Percentiles rank a stretch among this genome's conserved stretches.
These are phyloP conservation scores for Penicillium sp. DNA, from an alignment of 2,329 filamentous ascomycete species.

Conservation along the genomic window DNA sequence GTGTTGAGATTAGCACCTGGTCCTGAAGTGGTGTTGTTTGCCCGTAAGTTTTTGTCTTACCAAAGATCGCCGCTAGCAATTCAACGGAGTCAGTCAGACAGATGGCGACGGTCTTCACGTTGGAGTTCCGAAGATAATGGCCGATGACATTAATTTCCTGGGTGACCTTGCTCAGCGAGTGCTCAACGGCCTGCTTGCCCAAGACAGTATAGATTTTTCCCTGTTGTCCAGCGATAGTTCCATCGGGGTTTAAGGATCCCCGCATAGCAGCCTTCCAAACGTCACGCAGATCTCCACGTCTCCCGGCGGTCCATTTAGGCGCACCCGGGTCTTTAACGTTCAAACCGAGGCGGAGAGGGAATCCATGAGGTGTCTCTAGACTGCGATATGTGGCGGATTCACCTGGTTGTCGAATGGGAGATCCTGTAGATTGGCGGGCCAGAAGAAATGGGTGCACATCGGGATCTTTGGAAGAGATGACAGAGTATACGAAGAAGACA, in stretches of 20 bases:
- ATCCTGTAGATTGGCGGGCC: conserved; percentile 75
- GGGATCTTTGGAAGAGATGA: conserved; percentile 72
- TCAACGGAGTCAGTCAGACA: conserved; percentile 94
- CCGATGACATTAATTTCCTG: conserved; percentile 87
- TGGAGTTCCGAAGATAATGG: conserved; percentile 68
- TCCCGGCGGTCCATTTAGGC: conserved; percentile 78
- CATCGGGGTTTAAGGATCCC: conserved; percentile 63
- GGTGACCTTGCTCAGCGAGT: conserved; percentile 69
- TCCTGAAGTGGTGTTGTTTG: too few relatives aligned
- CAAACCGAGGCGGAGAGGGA: conserved; percentile 72
- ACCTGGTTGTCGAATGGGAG: conserved; percentile 75
- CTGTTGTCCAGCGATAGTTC: conserved; percentile 57
- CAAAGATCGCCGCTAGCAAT: conserved; percentile 75
- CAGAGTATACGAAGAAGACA: conserved; percentile 66
- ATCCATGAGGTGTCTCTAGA: conserved; percentile 80
- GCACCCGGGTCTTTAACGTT: conserved; percentile 78
- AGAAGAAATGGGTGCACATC: conserved; percentile 91
- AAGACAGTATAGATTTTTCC: conserved; percentile 76
- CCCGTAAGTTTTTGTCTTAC: conserved; percentile 36
- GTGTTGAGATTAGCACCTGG: not conserved
- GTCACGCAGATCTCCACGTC: conserved; percentile 86
- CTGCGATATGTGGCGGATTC: conserved; percentile 84
- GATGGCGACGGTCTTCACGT: conserved; percentile 72
- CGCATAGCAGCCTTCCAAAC: conserved; percentile 75
- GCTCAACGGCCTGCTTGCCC: conserved; percentile 71